Conservation (phyloP, 768 basidiomycete genomes). For the Leucocoprinus sp. region DNA sequence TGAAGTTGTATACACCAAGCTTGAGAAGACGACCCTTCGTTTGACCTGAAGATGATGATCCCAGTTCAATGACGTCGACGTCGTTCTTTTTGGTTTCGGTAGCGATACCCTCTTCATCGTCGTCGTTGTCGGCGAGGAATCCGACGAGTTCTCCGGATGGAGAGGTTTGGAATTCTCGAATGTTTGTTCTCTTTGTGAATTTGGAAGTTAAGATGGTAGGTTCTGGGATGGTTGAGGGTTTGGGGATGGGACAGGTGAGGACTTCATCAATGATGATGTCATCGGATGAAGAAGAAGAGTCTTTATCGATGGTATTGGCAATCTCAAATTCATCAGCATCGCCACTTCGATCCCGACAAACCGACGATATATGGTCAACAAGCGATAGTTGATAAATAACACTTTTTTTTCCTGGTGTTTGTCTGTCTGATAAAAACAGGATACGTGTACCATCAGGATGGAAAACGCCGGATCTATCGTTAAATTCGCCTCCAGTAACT, state of each 20-base stretch:
- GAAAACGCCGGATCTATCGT: conserved; percentile 23
- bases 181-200: conserved; percentile 8
- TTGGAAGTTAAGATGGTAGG: conserved; percentile 9
- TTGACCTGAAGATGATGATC: too few relatives aligned
- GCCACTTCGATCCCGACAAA: conserved; percentile 14
- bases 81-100: conserved; percentile 20
- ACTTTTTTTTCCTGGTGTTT: conserved; percentile 19
- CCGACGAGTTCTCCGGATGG: conserved; percentile 24
- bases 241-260: background rate
- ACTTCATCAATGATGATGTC: background rate
- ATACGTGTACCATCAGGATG: conserved; percentile 23
- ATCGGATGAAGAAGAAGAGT: too few relatives aligned
- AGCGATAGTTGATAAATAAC: conserved; percentile 4
- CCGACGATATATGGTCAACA: too few relatives aligned
- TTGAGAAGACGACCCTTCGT: conserved; percentile 17
- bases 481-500: conserved; percentile 21
- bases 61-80: conserved; percentile 21
- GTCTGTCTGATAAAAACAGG: conserved; percentile 24
- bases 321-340: background rate
- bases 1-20: conserved; percentile 21
- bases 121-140: conserved; percentile 20
- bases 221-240: conserved; percentile 9
- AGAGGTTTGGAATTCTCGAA: conserved; percentile 25
- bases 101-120: too few relatives aligned
- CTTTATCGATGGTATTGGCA: background rate